Conservation (phyloP, 768 basidiomycete species). For the Pisolithus sp. region DNA sequence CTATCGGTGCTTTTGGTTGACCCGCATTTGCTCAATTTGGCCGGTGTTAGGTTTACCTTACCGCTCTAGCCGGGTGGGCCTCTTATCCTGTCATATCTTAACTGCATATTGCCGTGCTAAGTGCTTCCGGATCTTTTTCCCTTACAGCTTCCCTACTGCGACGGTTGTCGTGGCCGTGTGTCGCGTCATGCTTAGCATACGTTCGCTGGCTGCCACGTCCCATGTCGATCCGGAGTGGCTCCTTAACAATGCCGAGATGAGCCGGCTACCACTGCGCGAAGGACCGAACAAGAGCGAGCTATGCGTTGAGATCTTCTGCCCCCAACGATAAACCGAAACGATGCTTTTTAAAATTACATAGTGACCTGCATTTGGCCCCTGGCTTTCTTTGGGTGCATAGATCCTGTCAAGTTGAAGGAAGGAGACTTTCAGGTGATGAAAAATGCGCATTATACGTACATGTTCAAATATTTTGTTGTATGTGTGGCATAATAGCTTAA, state of each 20-base stretch:
- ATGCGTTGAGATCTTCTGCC: slow-evolving; percentile 8
- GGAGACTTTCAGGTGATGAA: no score
- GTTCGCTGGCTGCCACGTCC: slow-evolving; percentile 35
- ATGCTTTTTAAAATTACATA: no score
- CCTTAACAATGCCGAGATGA: slow-evolving; percentile 40
- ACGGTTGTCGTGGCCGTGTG: slow-evolving; percentile 26
- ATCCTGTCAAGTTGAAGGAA: no score
- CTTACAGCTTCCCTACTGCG: slow-evolving; percentile 2
- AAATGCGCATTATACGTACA: no score
- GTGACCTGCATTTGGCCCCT: no score
- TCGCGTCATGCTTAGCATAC: slow-evolving; percentile 35
- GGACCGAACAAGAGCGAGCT: slow-evolving; percentile 35
- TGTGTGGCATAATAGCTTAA: no score
- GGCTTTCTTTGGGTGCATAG: no score
- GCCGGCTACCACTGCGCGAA: slow-evolving; percentile 34
- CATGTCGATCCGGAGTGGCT: slow-evolving; percentile 39
- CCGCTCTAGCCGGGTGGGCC: slow-evolving; percentile 1
- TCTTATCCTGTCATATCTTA: background rate
- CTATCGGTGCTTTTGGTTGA: background rate
- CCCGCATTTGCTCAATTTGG: background rate
- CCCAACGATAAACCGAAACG: no score
- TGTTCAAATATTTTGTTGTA: no score
- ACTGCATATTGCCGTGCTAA: slow-evolving; percentile 3
- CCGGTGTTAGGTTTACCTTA: slow-evolving; percentile 5
- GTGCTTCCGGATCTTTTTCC: background rate